A percentile compares a stretch with the other conserved stretches of the same genome.
These are phyloP conservation scores for Pleurotus citrinopileatus DNA, from an alignment of 768 basidiomycete species.

Conservation along the genomic window DNA sequence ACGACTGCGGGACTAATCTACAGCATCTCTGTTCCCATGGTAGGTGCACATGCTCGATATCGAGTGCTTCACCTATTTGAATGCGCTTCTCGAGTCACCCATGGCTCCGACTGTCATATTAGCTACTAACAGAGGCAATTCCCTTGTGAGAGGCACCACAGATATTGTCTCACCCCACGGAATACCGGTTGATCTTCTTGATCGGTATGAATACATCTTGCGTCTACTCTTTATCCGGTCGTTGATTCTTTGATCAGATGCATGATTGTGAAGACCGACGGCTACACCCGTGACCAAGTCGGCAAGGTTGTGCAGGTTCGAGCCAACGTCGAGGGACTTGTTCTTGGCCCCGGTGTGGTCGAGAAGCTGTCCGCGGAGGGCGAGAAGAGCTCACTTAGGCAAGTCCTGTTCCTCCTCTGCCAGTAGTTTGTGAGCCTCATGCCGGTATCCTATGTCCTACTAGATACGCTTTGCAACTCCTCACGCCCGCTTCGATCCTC, in stretches of 20 bases:
- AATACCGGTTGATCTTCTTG: slow-evolving; percentile 89
- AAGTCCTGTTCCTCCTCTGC: slow-evolving; percentile 20
- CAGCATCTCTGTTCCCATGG: neutral
- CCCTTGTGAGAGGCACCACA: slow-evolving; percentile 88
- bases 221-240: slow-evolving; percentile 3
- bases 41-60: slow-evolving; percentile 99
- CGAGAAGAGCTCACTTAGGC: slow-evolving; percentile 79
- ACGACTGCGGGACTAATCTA: slow-evolving; percentile 11
- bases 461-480: slow-evolving; percentile 88
- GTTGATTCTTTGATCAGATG: slow-evolving; percentile 45
- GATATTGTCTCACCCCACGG: slow-evolving; percentile 94
- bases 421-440: slow-evolving; percentile 7
- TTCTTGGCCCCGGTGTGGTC: slow-evolving; percentile 70
- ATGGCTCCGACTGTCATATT: slow-evolving; percentile 98
- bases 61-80: slow-evolving; percentile 98
- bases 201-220: slow-evolving; percentile 54
- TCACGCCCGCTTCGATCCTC: slow-evolving; percentile 89
- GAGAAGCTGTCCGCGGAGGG: slow-evolving; percentile 82
- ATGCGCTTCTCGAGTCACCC: slow-evolving; percentile 90
- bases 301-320: slow-evolving; percentile 84
- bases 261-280: slow-evolving; percentile 92
- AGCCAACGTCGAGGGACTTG: slow-evolving; percentile 83
- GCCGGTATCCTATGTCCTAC: slow-evolving; percentile 12
- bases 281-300: slow-evolving; percentile 81
- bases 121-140: slow-evolving; percentile 93